Base-by-base conservation (phyloP, 2,329 filamentous ascomycete species). In the Trichoderma harzianum region DNA sequence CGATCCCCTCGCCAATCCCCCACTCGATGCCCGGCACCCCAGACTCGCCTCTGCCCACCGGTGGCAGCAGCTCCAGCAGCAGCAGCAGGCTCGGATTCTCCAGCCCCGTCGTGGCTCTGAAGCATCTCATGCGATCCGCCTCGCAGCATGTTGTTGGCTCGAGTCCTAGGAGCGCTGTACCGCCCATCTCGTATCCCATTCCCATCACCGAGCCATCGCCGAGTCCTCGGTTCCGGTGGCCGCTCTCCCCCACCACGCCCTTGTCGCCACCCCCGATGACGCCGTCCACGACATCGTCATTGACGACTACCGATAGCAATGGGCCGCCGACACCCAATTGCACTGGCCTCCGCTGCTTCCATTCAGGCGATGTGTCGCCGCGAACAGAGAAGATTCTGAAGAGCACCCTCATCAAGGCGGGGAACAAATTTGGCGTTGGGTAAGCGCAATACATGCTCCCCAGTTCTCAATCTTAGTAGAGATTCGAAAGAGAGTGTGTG, bases 291-390 rank as follows among this genome's bases (percentile, higher is more conserved):
- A 77, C 80, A 8, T 84, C 81, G 7, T 84, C 82, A 43, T 36
- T 72, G 21, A 78, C 78, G 43, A 82, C 78, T 0, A 82, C 78
- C 0, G 79, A 81, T 57, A 76, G 72, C 24, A 76, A 78, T 47
- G 78, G 77, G 16, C 74, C 79, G 24, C 78, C 81, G 72, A 76
- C 79, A 6, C 78, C 83, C 2, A 82, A 80, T 53, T 77, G 80
- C 18, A 86, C 86, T 69, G 86, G 86, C 34, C 80, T 89, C 74
- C 84, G 84, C 18, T 81, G 91, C 30, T 80, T 89, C 36, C 81
- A 88, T 75, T 81, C 85, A 30, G 80, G 82, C 34, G 77, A 83
- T 1, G 77, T 90, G 34, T 82, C 84, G 5, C 76, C 81, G 2
- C 83, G 83, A 62, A 85, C 85, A 2, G 85, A 86, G 72, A 85